Conservation (phyloP, 2,329 filamentous ascomycete genomes). For the Fusarium irregulare region DNA sequence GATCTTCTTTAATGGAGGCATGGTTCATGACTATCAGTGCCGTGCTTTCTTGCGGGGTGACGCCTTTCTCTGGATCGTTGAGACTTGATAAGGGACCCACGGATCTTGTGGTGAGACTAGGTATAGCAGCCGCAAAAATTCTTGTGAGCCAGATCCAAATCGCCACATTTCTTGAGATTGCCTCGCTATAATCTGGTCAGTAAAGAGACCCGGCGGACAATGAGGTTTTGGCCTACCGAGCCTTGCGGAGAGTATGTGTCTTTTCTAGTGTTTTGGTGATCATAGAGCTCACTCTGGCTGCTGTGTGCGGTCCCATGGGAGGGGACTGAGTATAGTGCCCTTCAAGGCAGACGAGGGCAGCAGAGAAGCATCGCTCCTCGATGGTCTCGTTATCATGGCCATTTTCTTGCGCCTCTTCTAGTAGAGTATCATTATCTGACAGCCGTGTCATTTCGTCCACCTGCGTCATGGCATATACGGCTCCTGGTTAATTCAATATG, state of each 20-base stretch:
- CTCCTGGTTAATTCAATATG: constrained; percentile 8
- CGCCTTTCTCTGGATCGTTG: constrained; percentile 65
- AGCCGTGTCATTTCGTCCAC: constrained; percentile 44
- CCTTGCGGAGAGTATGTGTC: constrained; percentile 70
- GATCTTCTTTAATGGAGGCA: constrained; percentile 68
- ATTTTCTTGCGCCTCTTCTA: constrained; percentile 32
- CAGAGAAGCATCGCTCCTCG: constrained; percentile 72
- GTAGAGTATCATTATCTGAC: constrained; percentile 40
- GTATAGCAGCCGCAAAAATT: constrained; percentile 71
- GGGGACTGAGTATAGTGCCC: constrained; percentile 69
- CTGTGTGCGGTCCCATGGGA: constrained; percentile 67
- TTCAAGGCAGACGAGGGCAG: constrained; percentile 70
- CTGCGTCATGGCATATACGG: constrained; percentile 24
- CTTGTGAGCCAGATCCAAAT: constrained; percentile 74
- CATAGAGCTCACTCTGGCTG: constrained; percentile 66
- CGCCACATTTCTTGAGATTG: constrained; percentile 70
- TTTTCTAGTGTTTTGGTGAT: constrained; percentile 71
- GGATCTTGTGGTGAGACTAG: constrained; percentile 69
- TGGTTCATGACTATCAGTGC: constrained; percentile 73
- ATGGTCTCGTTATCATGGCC: constrained; percentile 60
- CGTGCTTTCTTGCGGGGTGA: constrained; percentile 71
- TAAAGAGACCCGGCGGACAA: not conserved
- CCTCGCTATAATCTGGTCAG: constrained; percentile 59
- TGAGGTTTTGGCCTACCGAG: constrained; percentile 58
- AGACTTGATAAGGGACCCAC: constrained; percentile 66